Conservation (phyloP, 148 eudicot genomes). For the Salicornia ramosissima region DNA sequence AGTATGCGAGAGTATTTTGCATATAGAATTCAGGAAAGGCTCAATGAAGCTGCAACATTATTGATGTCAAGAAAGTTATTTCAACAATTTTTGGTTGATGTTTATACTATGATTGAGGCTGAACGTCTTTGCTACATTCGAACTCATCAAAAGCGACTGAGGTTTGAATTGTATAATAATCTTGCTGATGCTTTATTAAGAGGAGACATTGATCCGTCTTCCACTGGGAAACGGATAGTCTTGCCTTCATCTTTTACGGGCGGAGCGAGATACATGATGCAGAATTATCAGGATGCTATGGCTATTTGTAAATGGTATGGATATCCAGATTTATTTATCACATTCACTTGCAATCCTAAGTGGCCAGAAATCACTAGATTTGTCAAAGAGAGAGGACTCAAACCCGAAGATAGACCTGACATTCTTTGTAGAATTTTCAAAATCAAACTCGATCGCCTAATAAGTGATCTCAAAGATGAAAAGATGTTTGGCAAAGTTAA, state of each 20-base stretch:
- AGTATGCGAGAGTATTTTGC: slow-evolving; percentile 3
- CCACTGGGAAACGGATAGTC: not conserved
- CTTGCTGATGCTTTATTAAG: not conserved
- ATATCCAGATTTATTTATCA: too few relatives aligned
- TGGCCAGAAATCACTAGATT: not conserved
- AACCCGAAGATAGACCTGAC: too few relatives aligned
- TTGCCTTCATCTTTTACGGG: not conserved
- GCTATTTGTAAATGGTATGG: slow-evolving; percentile 6
- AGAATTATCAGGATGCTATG: slow-evolving; percentile 8
- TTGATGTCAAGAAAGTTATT: not conserved
- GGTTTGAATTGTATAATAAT: not conserved
- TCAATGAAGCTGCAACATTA: not conserved
- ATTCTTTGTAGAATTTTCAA: too few relatives aligned
- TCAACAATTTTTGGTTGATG: slow-evolving; percentile 2
- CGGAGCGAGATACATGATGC: not conserved
- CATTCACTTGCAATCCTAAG: not conserved
- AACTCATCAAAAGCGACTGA: not conserved
- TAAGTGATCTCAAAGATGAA: too few relatives aligned
- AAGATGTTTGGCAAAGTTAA: not conserved
- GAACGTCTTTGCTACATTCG: not conserved
- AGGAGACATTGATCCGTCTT: not conserved
- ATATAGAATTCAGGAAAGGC: not conserved
- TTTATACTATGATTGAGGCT: not conserved
- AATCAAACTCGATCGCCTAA: too few relatives aligned
- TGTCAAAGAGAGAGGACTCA: not conserved